phyloP scores from a whole-genome alignment of 208 protist genomes.

The Acanthamoeba triangularis region DNA sequence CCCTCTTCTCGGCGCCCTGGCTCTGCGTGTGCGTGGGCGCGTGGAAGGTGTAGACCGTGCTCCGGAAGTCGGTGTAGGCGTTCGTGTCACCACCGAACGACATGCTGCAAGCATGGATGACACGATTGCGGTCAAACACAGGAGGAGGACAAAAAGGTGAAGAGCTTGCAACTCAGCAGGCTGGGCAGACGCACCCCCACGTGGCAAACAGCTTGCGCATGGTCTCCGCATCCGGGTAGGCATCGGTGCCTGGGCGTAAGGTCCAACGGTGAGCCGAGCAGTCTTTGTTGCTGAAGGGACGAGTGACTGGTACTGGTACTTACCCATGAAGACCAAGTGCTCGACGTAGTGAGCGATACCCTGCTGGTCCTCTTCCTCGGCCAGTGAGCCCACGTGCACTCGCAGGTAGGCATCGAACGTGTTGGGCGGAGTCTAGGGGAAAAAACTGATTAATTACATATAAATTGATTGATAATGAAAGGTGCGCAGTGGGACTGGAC shows the following conservation, averaged over 20 bases:
- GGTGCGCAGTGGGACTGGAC: neutral
- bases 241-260: neutral
- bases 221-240: constrained; percentile 60
- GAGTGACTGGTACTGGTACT: too few species aligned
- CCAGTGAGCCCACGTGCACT: constrained; percentile 68
- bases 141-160: neutral
- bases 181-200: constrained; percentile 9
- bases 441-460: neutral
- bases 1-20: neutral
- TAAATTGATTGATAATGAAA: neutral
- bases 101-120: neutral
- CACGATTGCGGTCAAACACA: neutral
- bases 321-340: constrained; percentile 64
- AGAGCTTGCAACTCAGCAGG: neutral
- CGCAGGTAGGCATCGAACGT: constrained; percentile 60
- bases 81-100: constrained; percentile 74
- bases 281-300: too few species aligned
- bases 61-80: constrained; percentile 69
- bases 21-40: constrained; percentile 43
- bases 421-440: constrained; percentile 49
- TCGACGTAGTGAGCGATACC: constrained; percentile 70
- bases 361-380: constrained; percentile 63
- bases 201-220: constrained; percentile 75
- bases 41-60: constrained; percentile 75
- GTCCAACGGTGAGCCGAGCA: neutral